phyloP scores from a whole-genome alignment of 345 rosid species.

The Brassica cretica region DNA sequence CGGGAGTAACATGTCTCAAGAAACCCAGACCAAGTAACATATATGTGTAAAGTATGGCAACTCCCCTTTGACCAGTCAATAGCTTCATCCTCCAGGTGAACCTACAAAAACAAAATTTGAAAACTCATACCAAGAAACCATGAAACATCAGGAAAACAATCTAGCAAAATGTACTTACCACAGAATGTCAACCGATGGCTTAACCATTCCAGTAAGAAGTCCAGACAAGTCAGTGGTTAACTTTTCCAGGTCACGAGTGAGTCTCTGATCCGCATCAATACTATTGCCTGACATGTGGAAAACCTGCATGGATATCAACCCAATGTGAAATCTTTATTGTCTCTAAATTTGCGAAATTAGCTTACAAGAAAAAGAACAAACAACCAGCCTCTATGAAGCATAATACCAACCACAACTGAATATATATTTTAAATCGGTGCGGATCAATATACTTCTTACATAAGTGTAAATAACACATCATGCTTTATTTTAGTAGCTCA shows the following conservation, averaged over 20 bases:
- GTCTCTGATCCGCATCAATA: constrained; percentile 66
- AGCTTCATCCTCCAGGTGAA: constrained; percentile 49
- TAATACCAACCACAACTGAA: not conserved
- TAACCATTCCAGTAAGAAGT: constrained; percentile 95
- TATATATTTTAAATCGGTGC: constrained; percentile 1
- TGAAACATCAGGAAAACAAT: not conserved
- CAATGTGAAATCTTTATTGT: constrained; percentile 14
- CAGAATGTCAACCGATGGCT: constrained; percentile 91
- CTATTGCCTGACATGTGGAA: constrained; percentile 83
- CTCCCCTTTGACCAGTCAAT: too few species aligned
- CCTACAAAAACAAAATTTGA: constrained; percentile 34
- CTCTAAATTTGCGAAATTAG: constrained; percentile 3
- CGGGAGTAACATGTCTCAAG: too few species aligned
- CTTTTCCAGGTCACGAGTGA: too few species aligned
- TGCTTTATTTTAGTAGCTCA: constrained; percentile 9
- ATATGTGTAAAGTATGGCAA: constrained; percentile 57
- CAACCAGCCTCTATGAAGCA: constrained; percentile 21
- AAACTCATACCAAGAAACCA: not conserved
- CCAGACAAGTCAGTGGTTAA: too few species aligned
- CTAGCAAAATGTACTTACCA: constrained; percentile 57
- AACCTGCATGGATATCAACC: constrained; percentile 50
- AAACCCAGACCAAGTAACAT: constrained; percentile 45
- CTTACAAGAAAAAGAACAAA: constrained; percentile 10
- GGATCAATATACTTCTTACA: constrained; percentile 3
- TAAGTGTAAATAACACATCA: constrained; percentile 8